Evolutionary conservation across 345 rosid genomes (phyloP).

Genomic region (Salix brachista): DNA sequence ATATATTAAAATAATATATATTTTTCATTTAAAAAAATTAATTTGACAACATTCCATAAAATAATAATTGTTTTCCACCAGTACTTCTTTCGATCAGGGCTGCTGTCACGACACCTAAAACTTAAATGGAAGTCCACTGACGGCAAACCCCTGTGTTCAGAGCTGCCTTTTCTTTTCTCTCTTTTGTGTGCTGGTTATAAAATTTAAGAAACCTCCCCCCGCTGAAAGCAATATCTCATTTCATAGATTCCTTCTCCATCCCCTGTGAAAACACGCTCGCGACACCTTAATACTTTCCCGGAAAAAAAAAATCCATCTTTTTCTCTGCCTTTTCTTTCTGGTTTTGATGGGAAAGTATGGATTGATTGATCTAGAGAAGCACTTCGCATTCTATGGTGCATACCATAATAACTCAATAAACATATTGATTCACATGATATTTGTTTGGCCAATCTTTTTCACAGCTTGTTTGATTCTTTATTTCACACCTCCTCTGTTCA

Average conservation of each 20-base stretch:
- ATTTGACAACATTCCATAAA: too few relatives aligned
- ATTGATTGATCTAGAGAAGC: constrained; percentile 65
- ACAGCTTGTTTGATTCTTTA: constrained; percentile 42
- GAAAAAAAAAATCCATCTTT: neutral
- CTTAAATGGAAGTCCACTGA: neutral
- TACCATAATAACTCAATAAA: constrained; percentile 77
- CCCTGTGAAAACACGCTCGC: neutral
- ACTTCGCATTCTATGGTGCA: constrained; percentile 90
- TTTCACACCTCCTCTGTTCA: constrained; percentile 50
- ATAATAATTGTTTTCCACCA: too few relatives aligned
- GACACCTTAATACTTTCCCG: neutral
- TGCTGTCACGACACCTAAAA: too few relatives aligned
- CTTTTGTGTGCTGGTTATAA: neutral
- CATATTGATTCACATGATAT: constrained; percentile 45
- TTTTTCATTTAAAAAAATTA: too few relatives aligned
- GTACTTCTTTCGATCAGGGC: too few relatives aligned
- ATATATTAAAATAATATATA: too few relatives aligned
- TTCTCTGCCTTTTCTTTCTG: neutral
- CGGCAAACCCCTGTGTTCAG: neutral
- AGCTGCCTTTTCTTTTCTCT: neutral
- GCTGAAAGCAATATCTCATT: neutral
- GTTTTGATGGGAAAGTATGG: constrained; percentile 35
- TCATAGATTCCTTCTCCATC: neutral
- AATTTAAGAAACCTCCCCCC: neutral
- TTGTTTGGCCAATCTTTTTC: constrained; percentile 67